Base-by-base conservation (phyloP, 2,329 filamentous ascomycete genomes). In the Chaetothyriales sp. region DNA sequence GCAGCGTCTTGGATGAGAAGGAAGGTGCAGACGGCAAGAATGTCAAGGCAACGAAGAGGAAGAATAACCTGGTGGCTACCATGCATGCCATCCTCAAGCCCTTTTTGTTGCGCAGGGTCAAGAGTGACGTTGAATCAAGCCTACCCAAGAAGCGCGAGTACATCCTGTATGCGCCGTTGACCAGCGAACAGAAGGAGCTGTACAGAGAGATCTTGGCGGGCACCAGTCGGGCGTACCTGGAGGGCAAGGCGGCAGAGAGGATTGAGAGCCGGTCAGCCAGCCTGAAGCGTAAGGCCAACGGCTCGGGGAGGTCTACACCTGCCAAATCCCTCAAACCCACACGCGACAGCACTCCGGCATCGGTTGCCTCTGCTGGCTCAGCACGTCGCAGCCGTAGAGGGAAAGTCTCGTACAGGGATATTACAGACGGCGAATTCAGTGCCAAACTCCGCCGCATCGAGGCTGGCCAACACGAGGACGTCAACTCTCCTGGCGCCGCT, bases 81-180 rank as follows among this genome's bases (percentile, higher is more conserved):
- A 85, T 98, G 52, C 92, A 98, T 63, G 80, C 90, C 0, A 89
- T 98, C 20, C 69, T 98, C 0, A 95, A 97, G 61, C 92, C 92
- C 0, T 83, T 98, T 60, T 73, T 98, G 1, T 73, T 98, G 1
- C 80, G 92, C 1, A 78, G 92, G 18, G 78, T 98, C 56, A 98
- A 98, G 68, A 85, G 87, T 0, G 92, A 98, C 62, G 92, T 98
- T 0, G 90, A 94, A 51, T 83, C 83, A 1, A 80, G 88, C 47
- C 74, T 98, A n/a, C 92, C 92, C 0, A 94, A 90, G 69, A 98
- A 98, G 72, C 80, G 92, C 25, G 92, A 98, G 66, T 98, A 98
- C 59, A 86, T 98, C 2, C 72, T 98, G 0, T 97, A 92, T 62
- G 92, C 92, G 0, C 92, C 92, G 0, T 81, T 98, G 69, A 95